A percentile compares a stretch with the other conserved stretches of the same genome.
Conservation (phyloP, 352 stramenopile genomes). For the Globisporangium okanoganense region DNA sequence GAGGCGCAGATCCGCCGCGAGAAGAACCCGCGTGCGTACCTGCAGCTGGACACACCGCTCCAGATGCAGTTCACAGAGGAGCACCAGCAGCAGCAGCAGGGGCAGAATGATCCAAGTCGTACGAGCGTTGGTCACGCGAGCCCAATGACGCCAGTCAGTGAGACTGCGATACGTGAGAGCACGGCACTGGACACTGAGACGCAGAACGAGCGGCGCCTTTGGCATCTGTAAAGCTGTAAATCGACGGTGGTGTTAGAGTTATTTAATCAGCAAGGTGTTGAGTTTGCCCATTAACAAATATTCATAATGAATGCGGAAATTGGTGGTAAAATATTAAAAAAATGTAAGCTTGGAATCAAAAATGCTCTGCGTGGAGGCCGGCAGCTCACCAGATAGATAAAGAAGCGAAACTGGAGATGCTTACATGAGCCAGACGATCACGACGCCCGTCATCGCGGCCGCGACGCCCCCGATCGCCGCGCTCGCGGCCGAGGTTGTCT, state of each 20-base stretch:
- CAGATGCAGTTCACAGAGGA: constrained; percentile 13
- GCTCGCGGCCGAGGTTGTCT: background rate
- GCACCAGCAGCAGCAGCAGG: constrained; percentile 5
- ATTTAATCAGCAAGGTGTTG: background rate
- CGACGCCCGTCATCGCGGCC: constrained; percentile 1
- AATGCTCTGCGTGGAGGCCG: too few relatives aligned
- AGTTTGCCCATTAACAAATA: background rate
- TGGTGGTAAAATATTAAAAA: background rate
- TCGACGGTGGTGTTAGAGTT: background rate
- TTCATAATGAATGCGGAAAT: too few relatives aligned
- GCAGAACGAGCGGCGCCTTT: background rate
- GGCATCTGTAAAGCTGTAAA: background rate
- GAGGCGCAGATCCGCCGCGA: constrained; percentile 52
- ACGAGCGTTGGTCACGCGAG: background rate
- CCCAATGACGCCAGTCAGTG: background rate
- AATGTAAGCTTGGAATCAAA: too few relatives aligned
- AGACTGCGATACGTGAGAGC: background rate
- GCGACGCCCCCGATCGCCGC: background rate
- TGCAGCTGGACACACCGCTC: constrained; percentile 30
- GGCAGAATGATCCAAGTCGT: background rate
- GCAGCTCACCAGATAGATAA: background rate
- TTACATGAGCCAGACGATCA: constrained; percentile 5
- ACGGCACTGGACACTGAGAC: background rate
- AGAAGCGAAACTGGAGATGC: background rate
- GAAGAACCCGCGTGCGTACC: constrained; percentile 39